Conservation (phyloP, 768 basidiomycete species). For the Dioszegia aurantiaca region DNA sequence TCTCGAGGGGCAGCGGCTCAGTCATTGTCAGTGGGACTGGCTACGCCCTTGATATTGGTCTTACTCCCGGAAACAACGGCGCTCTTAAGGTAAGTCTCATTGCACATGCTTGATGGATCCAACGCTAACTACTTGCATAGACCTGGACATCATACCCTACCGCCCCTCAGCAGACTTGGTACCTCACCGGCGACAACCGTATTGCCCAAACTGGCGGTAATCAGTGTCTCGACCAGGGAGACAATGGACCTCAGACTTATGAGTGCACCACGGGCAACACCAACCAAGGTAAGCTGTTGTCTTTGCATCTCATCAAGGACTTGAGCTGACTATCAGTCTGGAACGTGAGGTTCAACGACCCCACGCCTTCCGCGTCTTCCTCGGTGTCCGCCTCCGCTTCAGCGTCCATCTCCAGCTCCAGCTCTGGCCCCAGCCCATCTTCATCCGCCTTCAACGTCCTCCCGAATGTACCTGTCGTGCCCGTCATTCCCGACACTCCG, state of each 20-base stretch:
- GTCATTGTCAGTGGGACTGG: constrained; percentile 20
- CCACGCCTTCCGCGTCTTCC: background rate
- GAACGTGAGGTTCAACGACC: constrained; percentile 2
- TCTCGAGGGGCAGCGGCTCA: constrained; percentile 18
- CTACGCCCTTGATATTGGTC: constrained; percentile 28
- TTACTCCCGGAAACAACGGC: constrained; percentile 25
- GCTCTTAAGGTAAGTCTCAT: constrained; percentile 26
- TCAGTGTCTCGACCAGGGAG: constrained; percentile 47
- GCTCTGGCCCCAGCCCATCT: background rate
- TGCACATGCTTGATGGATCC: background rate
- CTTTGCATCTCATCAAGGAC: no score
- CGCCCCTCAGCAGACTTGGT: constrained; percentile 32
- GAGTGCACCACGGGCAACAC: constrained; percentile 48
- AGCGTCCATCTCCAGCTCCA: background rate
- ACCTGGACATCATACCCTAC: constrained; percentile 30
- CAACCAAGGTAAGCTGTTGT: constrained; percentile 48
- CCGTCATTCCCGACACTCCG: background rate
- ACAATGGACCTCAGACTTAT: constrained; percentile 43
- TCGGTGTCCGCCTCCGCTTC: constrained; percentile 26
- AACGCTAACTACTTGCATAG: constrained; percentile 3
- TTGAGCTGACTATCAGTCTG: background rate
- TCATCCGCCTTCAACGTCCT: background rate
- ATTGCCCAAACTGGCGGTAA: constrained; percentile 50
- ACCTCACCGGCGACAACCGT: constrained; percentile 43
- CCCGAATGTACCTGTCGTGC: constrained; percentile 1